phyloP scores from a whole-genome alignment of 371 early-diverging fungal species.

The Synchytrium microbalum region DNA sequence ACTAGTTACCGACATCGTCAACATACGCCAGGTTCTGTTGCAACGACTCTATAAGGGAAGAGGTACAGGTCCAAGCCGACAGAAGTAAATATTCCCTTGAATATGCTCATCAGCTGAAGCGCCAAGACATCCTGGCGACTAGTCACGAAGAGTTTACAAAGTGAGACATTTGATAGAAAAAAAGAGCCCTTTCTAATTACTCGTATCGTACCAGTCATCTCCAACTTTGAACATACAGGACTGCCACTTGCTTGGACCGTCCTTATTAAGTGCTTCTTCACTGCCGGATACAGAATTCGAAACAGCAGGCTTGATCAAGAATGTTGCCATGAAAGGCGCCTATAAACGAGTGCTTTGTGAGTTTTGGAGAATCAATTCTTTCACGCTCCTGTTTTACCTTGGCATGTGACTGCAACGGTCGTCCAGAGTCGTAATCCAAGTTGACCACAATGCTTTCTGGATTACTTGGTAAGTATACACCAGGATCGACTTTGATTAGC shows the following conservation, averaged over 20 bases:
- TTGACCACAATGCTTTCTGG: constrained; percentile 92
- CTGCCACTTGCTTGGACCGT: constrained; percentile 37
- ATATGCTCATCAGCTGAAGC: constrained; percentile 94
- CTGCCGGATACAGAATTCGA: constrained; percentile 2
- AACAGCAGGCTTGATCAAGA: constrained; percentile 41
- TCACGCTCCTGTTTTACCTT: constrained; percentile 52
- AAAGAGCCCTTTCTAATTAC: no score
- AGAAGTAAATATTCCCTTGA: constrained; percentile 91
- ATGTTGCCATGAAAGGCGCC: constrained; percentile 99
- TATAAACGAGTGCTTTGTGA: constrained; percentile 15
- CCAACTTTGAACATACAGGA: constrained; percentile 99
- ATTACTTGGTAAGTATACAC: constrained; percentile 97
- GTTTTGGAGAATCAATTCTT: constrained; percentile 6
- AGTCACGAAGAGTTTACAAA: no score
- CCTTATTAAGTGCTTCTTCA: constrained; percentile 6
- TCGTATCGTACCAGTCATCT: no score
- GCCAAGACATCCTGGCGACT: constrained; percentile 98
- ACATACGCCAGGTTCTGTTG: constrained; percentile 85
- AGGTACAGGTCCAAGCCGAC: constrained; percentile 92
- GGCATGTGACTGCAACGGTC: constrained; percentile 96
- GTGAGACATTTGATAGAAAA: constrained; percentile 10
- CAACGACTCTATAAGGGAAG: constrained; percentile 97
- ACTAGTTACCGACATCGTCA: background rate
- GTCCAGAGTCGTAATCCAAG: constrained; percentile 91
- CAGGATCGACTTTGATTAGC: constrained; percentile 88